Evolutionary conservation across 225 moss, liverwort and hornwort genomes (phyloP), one percentile per base, ranked within the genome.

Genomic region (Lunularia cruciata): DNA sequence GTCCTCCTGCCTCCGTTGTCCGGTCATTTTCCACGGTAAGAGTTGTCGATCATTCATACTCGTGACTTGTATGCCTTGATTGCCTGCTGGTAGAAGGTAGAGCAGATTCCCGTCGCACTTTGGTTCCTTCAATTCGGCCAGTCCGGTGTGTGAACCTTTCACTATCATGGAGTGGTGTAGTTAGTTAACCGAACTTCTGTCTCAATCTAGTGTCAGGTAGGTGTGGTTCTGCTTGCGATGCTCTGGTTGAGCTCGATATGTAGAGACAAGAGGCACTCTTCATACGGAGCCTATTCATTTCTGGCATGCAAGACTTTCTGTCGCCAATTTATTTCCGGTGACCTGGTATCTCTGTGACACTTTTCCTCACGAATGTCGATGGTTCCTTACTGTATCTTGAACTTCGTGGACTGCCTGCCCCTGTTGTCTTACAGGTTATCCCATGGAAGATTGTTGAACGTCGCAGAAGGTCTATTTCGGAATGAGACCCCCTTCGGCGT

Each of bases 401-500:
- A 0, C 13, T 7, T 31, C 31, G 0, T 2, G 11, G 55, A n/a
- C 35, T 14, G 2, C 13, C 36, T 35, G 59, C 2, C 22, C 22
- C 37, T 2, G 16, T 14, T 37, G 36, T 40, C 11, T 25, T 28
- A 28, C 54, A 54, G 54, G 28, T 54, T 26, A 14, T 54, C 61
- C 14, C 1, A 12, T 11, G 36, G 13, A 11, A 25, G 39, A 26
- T 40, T 61, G 40, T 13, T n/a, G 39, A 40, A 25, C 38, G 6
- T 26, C 9, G n/a, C 15, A n/a, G 25, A 13, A 40, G 10, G 19
- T 23, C 8, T 0, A 5, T 43, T 2, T 47, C 47, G 65, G 16
- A 65, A 65, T 65, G 65, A 65, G 32, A 47, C 65, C 47, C 6
- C 46, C 65, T 26, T n/a, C 65, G 28, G 28, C 47, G 3, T 46